A percentile compares a stretch with the other conserved stretches of the same genome.
These are phyloP conservation scores for Lolium multiflorum DNA, from an alignment of 176 grass and related monocot species.

Conservation along the genomic window DNA sequence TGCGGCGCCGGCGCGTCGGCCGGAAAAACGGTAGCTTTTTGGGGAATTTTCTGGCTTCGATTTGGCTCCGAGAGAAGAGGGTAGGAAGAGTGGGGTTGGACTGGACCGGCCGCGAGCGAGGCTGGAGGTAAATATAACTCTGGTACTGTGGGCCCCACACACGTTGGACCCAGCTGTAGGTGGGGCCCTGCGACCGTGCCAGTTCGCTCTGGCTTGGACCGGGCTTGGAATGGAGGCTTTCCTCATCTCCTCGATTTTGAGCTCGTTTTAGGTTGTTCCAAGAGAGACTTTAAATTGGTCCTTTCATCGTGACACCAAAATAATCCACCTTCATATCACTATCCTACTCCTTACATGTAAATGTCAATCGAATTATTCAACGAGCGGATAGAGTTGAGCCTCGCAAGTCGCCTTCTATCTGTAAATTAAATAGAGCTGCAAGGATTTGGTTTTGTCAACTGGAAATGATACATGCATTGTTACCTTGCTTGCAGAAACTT, in stretches of 20 bases:
- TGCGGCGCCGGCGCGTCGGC: not conserved
- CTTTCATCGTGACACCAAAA: not conserved
- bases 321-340: not conserved
- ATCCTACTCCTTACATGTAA: not conserved
- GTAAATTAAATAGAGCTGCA: not conserved
- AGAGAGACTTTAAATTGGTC: not conserved
- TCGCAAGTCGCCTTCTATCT: not conserved
- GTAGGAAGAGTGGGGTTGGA: conserved; percentile 8
- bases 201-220: conserved; percentile 31
- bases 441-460: conserved; percentile 15
- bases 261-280: not conserved
- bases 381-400: not conserved
- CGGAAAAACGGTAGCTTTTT: not conserved
- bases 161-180: conserved; percentile 49
- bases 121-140: conserved; percentile 45
- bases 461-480: not conserved
- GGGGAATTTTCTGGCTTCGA: not conserved
- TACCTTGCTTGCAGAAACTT: not conserved
- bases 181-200: conserved; percentile 23
- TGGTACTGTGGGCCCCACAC: conserved; percentile 8
- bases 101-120: not conserved
- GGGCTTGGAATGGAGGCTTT: not conserved
- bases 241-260: not conserved
- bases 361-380: conserved; percentile 25
- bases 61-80: not conserved